phyloP scores from a whole-genome alignment of 2,329 filamentous ascomycete species.

The Aspergillus brasiliensis region DNA sequence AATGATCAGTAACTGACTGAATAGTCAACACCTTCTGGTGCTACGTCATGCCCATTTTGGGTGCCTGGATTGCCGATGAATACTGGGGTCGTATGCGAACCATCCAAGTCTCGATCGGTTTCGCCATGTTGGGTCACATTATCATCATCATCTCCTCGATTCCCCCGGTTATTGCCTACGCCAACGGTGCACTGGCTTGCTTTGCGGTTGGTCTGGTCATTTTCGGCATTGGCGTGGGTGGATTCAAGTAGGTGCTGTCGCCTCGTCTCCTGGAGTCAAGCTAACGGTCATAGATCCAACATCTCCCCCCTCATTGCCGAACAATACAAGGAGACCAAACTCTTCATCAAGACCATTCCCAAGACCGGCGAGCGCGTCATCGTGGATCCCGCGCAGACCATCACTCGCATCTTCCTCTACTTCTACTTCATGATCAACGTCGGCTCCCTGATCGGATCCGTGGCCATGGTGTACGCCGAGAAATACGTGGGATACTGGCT shows the following conservation, averaged over 20 bases:
- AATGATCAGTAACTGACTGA: not conserved
- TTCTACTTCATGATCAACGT: constrained; percentile 74
- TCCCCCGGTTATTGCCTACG: constrained; percentile 62
- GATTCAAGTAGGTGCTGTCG: constrained; percentile 63
- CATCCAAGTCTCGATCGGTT: constrained; percentile 65
- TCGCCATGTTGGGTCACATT: constrained; percentile 68
- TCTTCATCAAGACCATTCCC: constrained; percentile 56
- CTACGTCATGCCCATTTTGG: constrained; percentile 62
- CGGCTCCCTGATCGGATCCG: constrained; percentile 62
- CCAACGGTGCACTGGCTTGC: constrained; percentile 60
- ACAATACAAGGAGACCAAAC: constrained; percentile 63
- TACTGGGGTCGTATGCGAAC: constrained; percentile 71
- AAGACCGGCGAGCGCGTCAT: constrained; percentile 67
- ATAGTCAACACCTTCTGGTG: constrained; percentile 63
- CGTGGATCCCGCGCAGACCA: constrained; percentile 68
- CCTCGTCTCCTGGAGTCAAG: not conserved
- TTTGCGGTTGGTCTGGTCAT: constrained; percentile 67
- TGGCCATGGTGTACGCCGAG: constrained; percentile 71
- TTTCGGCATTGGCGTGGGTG: constrained; percentile 72
- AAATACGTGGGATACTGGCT: constrained; percentile 73
- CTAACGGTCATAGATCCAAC: constrained; percentile 53
- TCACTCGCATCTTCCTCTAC: constrained; percentile 68
- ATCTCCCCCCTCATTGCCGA: constrained; percentile 72
- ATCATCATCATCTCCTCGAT: constrained; percentile 69
- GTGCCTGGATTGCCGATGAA: constrained; percentile 68